These are phyloP conservation scores for Cryptococcus sp. DNA, from an alignment of 1,284 basidiomycete species.

Conservation along the genomic window DNA sequence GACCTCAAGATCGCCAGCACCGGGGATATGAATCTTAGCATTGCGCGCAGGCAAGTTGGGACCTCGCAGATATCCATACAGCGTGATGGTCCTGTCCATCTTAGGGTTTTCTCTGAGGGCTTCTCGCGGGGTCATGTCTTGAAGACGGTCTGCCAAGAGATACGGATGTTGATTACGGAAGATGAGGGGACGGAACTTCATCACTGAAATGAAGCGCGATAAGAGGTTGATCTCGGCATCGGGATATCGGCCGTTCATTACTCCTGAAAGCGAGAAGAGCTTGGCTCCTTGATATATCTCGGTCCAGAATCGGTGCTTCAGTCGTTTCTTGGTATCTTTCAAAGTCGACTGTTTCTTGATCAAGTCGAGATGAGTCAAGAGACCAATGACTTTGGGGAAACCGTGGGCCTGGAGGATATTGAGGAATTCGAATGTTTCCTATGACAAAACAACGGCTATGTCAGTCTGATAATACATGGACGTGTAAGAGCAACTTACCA, in stretches of 20 bases:
- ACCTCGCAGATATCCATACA: conserved; percentile 94
- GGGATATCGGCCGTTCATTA: conserved; percentile 97
- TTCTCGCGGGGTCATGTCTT: conserved; percentile 91
- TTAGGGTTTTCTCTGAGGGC: conserved; percentile 79
- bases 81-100: conserved; percentile 76
- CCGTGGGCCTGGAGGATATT: conserved; percentile 97
- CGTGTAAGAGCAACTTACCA: conserved; percentile 62
- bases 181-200: conserved; percentile 97
- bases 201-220: conserved; percentile 92
- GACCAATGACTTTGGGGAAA: conserved; percentile 96
- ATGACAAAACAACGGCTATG: neutral
- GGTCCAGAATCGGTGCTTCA: conserved; percentile 99
- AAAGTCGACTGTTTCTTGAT: conserved; percentile 90
- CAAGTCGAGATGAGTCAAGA: conserved; percentile 94
- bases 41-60: conserved; percentile 79
- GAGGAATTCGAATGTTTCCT: conserved; percentile 99
- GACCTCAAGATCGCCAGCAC: conserved; percentile 83
- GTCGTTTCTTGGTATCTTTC: conserved; percentile 86
- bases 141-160: conserved; percentile 91
- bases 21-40: conserved; percentile 89
- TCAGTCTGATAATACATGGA: too few species aligned
- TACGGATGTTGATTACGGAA: conserved; percentile 96
- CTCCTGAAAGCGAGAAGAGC: conserved; percentile 96
- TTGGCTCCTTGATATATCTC: conserved; percentile 99
- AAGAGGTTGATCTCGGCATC: conserved; percentile 96